Percentiles rank a stretch among this genome's conserved stretches.
Evolutionary conservation across 768 basidiomycete genomes (phyloP).

Genomic region (Ramaria rubella): DNA sequence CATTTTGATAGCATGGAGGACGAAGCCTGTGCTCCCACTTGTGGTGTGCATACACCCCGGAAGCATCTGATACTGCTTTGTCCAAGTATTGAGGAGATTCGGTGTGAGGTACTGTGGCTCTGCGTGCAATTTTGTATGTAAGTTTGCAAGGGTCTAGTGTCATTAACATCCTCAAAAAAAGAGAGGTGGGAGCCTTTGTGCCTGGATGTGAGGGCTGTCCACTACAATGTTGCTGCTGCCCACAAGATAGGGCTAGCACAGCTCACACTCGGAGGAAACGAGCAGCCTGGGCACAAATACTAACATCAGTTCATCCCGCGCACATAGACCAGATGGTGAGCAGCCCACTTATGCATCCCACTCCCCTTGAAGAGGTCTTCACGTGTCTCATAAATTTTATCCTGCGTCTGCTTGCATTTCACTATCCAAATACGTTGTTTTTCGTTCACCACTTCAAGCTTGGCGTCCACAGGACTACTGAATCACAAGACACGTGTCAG

Average conservation of each 20-base stretch:
- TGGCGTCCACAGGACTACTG: slow-evolving; percentile 52
- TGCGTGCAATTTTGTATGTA: slow-evolving; percentile 64
- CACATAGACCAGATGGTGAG: neutral
- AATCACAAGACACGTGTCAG: slow-evolving; percentile 31
- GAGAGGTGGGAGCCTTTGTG: slow-evolving; percentile 23
- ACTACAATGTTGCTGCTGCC: slow-evolving; percentile 86
- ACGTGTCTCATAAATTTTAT: slow-evolving; percentile 55
- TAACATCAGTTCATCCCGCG: slow-evolving; percentile 8
- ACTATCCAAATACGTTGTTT: slow-evolving; percentile 65
- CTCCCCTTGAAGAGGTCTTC: slow-evolving; percentile 81
- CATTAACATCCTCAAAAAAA: too few relatives aligned
- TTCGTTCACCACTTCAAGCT: slow-evolving; percentile 58
- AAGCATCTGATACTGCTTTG: slow-evolving; percentile 89
- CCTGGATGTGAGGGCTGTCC: slow-evolving; percentile 77
- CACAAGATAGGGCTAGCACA: slow-evolving; percentile 69
- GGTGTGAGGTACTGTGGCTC: slow-evolving; percentile 67
- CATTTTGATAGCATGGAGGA: slow-evolving; percentile 86
- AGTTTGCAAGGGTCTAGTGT: slow-evolving; percentile 73
- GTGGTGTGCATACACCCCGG: slow-evolving; percentile 91
- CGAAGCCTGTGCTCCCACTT: slow-evolving; percentile 81
- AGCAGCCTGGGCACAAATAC: slow-evolving; percentile 47
- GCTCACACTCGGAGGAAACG: slow-evolving; percentile 79
- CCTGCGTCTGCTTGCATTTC: slow-evolving; percentile 70
- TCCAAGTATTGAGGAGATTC: slow-evolving; percentile 77
- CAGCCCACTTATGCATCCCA: slow-evolving; percentile 69